phyloP scores from a whole-genome alignment of 345 rosid genomes.

The Trapa bicornis region DNA sequence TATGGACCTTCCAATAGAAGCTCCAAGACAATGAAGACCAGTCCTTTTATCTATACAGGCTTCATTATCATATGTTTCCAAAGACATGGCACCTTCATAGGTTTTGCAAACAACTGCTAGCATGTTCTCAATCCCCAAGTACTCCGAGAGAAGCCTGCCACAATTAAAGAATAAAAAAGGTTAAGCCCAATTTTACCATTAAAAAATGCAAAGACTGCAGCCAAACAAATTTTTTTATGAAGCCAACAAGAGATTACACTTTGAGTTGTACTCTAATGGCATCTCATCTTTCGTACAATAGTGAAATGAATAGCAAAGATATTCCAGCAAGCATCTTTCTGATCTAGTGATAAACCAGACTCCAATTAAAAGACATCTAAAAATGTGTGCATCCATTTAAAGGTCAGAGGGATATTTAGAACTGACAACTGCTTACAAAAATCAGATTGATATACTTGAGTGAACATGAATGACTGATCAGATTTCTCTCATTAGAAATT shows the following conservation, averaged over 20 bases:
- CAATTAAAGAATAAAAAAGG: conserved; percentile 7
- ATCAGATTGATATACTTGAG: neutral
- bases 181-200: conserved; percentile 3
- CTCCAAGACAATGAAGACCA: conserved; percentile 77
- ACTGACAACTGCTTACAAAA: neutral
- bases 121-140: conserved; percentile 65
- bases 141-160: conserved; percentile 66
- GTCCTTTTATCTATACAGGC: conserved; percentile 41
- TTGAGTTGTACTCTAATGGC: neutral
- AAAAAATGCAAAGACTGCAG: neutral
- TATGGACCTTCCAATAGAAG: conserved; percentile 52
- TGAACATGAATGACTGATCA: conserved; percentile 4
- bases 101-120: conserved; percentile 69
- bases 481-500: neutral
- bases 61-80: conserved; percentile 45
- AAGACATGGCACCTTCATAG: conserved; percentile 34
- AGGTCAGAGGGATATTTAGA: neutral
- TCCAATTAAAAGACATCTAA: neutral
- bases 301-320: neutral
- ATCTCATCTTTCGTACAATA: conserved; percentile 1
- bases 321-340: neutral
- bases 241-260: neutral
- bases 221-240: neutral
- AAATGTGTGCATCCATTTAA: neutral
- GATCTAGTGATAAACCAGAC: neutral